phyloP scores from a whole-genome alignment of 805 yeast genomes.

The Lipomyces japonicus region DNA sequence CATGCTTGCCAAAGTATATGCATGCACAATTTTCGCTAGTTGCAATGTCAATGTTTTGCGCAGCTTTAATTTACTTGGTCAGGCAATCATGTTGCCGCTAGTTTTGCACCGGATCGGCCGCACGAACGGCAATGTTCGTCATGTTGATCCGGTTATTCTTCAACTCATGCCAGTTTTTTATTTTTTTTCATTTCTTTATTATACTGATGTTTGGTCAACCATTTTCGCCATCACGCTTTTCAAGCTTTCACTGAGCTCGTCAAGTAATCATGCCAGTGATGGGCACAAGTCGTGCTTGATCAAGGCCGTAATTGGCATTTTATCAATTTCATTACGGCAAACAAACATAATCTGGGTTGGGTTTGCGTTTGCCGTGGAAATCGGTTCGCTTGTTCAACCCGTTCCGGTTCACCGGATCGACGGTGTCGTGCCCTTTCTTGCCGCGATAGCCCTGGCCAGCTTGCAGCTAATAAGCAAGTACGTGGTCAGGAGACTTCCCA shows the following conservation, averaged over 20 bases:
- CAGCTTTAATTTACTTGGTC: conserved; percentile 63
- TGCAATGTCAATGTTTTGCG: conserved; percentile 46
- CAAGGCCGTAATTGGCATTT: conserved; percentile 1
- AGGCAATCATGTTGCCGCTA: conserved; percentile 51
- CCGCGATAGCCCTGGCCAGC: not conserved
- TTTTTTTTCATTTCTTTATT: conserved; percentile 71
- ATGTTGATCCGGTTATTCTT: too few relatives aligned
- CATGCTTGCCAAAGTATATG: conserved; percentile 2
- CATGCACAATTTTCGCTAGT: conserved; percentile 1
- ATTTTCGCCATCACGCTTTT: conserved; percentile 57
- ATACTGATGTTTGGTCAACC: conserved; percentile 93
- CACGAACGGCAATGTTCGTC: not conserved
- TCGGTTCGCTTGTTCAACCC: not conserved
- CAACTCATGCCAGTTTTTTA: conserved; percentile 63
- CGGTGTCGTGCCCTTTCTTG: not conserved
- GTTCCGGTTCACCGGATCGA: not conserved
- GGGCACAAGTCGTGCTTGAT: not conserved
- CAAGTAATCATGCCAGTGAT: not conserved
- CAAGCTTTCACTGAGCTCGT: conserved; percentile 24
- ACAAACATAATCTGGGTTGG: conserved; percentile 83
- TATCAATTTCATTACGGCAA: conserved; percentile 76
- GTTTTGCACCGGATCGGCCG: conserved; percentile 3
- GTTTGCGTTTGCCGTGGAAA: conserved; percentile 9
- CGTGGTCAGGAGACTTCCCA: too few relatives aligned
- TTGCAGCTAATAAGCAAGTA: not conserved